Base-by-base conservation (phyloP, 1,284 basidiomycete species). In the Cryptococcus depauperatus region DNA sequence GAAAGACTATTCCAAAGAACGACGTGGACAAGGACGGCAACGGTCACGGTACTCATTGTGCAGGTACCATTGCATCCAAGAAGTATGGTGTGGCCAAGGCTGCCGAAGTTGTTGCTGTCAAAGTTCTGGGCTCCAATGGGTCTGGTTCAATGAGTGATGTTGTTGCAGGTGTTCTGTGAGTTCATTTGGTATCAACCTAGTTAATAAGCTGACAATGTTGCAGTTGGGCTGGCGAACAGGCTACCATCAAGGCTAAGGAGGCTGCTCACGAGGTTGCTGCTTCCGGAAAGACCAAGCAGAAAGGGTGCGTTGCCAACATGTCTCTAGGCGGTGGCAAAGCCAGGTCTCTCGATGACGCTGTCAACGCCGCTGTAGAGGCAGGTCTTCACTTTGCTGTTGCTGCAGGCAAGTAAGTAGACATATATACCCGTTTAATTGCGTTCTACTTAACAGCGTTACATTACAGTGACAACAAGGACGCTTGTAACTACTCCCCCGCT, bases 261-360 rank as follows among this genome's bases (percentile, higher is more conserved):
- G 82, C 85, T 34, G 75, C 74, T 18, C 76, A 77, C 13, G 83
- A 89, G 70, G 68, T 80, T 58, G 77, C 73, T 47, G 73, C 68
- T 42, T 78, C 77, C n/a, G 81, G 82, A 44, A 79, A 77, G 64
- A 83, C 82, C 52, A 76, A 74, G 50, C 83, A 88, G 77, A 92
- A 91, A 76, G 93, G 93, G 30, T 93, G 91, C 32, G 92, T 97
- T 56, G 90, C 87, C 51, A 96, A 93, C 78, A 96, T 98, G 93
- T 88, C 84, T 66, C 83, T 98, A 44, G 93, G 93, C 55, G 93
- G 93, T 64, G 88, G 88, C 58, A 93, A 91, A 76, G 90, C 88
- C n/a, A 77, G 75, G 33, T 79, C 86, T 35, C 79, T 97, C 46
- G 89, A 98, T 61, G 76, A 79, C 30, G 81, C 85, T 40, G 89